phyloP scores from a whole-genome alignment of 2,329 filamentous ascomycete genomes.

The Colletotrichum magnum region DNA sequence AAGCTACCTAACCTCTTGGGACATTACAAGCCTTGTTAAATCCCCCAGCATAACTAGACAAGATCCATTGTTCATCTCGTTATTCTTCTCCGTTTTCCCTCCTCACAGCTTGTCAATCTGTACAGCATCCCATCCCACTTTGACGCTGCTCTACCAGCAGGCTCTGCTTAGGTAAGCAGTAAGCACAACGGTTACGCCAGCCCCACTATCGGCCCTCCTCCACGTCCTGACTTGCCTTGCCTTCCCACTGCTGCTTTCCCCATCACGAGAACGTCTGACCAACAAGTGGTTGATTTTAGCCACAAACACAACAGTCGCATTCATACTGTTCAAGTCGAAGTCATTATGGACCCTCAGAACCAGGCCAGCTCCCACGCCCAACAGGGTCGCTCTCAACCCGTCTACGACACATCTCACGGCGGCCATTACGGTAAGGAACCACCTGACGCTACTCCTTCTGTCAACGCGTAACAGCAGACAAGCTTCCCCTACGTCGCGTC shows the following conservation, averaged over 20 bases:
- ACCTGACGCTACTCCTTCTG: constrained; percentile 8
- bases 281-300: background rate
- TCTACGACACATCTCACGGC: constrained; percentile 81
- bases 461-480: constrained; percentile 32
- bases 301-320: background rate
- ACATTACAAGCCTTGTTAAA: too few species aligned
- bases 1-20: too few species aligned
- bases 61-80: too few species aligned
- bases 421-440: constrained; percentile 80
- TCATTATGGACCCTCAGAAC: constrained; percentile 57
- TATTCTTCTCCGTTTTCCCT: too few species aligned
- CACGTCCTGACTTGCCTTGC: background rate
- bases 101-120: too few species aligned
- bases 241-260: background rate
- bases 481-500: constrained; percentile 16
- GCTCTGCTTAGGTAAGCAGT: too few species aligned
- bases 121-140: too few species aligned
- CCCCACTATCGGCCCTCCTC: background rate
- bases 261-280: background rate
- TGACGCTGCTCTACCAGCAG: too few species aligned
- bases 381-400: constrained; percentile 71
- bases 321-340: constrained; percentile 26
- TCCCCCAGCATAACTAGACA: too few species aligned
- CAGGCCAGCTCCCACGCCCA: constrained; percentile 52
- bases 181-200: background rate